Evolutionary conservation across 805 yeast genomes (phyloP), one percentile per base, ranked within the genome.

Genomic region (Kockiozyma suomiensis): DNA sequence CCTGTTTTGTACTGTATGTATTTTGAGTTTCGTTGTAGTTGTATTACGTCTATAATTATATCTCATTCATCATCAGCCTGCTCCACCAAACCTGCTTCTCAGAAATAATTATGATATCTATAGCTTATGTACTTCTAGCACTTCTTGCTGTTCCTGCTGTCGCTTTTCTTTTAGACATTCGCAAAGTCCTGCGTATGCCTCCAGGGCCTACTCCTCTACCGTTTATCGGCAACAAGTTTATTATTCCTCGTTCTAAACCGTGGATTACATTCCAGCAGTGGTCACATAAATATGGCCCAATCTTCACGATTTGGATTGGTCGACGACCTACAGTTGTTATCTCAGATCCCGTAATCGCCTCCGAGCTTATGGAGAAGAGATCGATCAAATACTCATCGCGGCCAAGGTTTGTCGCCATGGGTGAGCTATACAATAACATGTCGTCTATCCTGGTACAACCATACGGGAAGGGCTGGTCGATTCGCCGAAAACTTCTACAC

Each of bases 281-380:
- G 54, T 26, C 54, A 4, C 23, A 6, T 17, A 38, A 28, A 19
- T 50, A 50, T 38, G 46, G 54, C 3, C 54, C 54, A 1, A 50
- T 40, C 5, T 50, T 40, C 47, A 50, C 54, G 17, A 26, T 50
- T 33, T 50, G 54, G 54, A 50, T 50, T 21, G 46, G 54, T 6
- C 37, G 54, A 12, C 46, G 46, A 4, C 54, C 54, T 12, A 50
- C 54, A 4, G 47, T 50, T 17, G 32, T 50, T 23, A 50, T 50
- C 37, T 50, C 54, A 5, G 56, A 51, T 21, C 56, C 56, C 15
- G 45, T 32, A 30, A 23, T 42, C 21, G 56, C 56, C 5, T 33
- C 49, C 8, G 56, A 51, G 42, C 49, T 51, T 15, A 41, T 51
- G 42, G 56, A 51, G 42, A 50, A 52, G 32, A 38, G 56, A 21